These are phyloP conservation scores for Entomophthora muscae DNA, from an alignment of 371 early-diverging fungal species.

Conservation along the genomic window DNA sequence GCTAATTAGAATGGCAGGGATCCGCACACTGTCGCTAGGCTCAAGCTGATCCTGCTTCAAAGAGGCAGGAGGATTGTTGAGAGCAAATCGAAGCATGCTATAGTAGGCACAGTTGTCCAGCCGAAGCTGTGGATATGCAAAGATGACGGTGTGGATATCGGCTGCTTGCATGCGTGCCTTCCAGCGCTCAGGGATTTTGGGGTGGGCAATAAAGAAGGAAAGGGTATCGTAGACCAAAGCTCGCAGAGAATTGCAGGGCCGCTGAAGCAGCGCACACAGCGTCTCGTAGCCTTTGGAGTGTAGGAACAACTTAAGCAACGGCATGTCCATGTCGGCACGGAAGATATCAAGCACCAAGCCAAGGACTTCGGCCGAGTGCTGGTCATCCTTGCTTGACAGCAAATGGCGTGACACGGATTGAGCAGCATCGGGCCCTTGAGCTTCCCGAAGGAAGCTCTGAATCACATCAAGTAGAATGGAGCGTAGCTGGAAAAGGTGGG, in stretches of 20 bases:
- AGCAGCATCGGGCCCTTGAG: slow-evolving; percentile 9
- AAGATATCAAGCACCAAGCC: slow-evolving; percentile 8
- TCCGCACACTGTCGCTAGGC: neutral
- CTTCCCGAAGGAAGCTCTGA: slow-evolving; percentile 7
- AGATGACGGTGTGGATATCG: slow-evolving; percentile 7
- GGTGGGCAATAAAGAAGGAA: slow-evolving; percentile 8
- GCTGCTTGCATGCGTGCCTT: slow-evolving; percentile 10
- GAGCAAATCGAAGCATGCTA: neutral
- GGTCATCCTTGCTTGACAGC: slow-evolving; percentile 10
- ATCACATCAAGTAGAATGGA: slow-evolving; percentile 11
- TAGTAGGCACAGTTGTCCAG: neutral
- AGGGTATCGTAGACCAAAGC: slow-evolving; percentile 9
- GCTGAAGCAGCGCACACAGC: slow-evolving; percentile 11
- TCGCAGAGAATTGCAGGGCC: slow-evolving; percentile 9
- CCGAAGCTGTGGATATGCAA: neutral
- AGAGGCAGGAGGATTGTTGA: neutral
- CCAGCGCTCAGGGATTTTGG: slow-evolving; percentile 11
- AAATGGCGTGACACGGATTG: slow-evolving; percentile 11
- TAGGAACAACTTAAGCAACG: slow-evolving; percentile 10
- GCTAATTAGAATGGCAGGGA: neutral
- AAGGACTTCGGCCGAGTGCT: slow-evolving; percentile 11
- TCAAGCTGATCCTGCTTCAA: neutral
- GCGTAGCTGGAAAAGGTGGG: slow-evolving; percentile 14
- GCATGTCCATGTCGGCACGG: neutral
- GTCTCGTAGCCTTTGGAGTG: slow-evolving; percentile 13